phyloP scores from a whole-genome alignment of 108 stramenopile species.

The Thalassiosira profunda region DNA sequence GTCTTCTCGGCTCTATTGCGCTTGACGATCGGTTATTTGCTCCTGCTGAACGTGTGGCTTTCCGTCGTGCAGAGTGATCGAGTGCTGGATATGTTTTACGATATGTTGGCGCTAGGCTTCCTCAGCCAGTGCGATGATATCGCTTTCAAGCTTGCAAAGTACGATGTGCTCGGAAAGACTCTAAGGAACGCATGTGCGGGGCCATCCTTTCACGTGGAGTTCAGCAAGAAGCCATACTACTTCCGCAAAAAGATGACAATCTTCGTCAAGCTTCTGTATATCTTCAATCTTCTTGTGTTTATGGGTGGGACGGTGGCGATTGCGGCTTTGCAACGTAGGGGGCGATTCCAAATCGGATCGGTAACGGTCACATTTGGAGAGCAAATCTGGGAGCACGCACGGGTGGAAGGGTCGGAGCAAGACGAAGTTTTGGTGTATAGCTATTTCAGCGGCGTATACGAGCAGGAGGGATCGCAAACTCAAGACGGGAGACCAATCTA shows the following conservation, averaged over 20 bases:
- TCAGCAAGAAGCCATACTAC: slow-evolving; percentile 14
- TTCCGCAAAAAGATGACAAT: slow-evolving; percentile 17
- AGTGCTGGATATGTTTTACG: slow-evolving; percentile 25
- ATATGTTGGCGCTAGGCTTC: slow-evolving; percentile 17
- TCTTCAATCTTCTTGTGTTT: slow-evolving; percentile 20
- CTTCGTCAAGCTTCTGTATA: slow-evolving; percentile 21
- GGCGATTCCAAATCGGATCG: slow-evolving; percentile 2
- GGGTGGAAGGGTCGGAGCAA: too few species aligned
- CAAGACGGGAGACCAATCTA: neutral
- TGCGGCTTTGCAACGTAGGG: slow-evolving; percentile 3
- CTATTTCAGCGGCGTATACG: neutral
- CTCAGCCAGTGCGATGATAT: slow-evolving; percentile 17
- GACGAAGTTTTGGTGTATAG: too few species aligned
- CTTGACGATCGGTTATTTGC: slow-evolving; percentile 13
- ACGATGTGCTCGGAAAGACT: slow-evolving; percentile 20
- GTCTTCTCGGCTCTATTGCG: slow-evolving; percentile 5
- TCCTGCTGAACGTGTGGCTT: slow-evolving; percentile 17
- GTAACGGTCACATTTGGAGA: slow-evolving; percentile 19
- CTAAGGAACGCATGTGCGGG: too few species aligned
- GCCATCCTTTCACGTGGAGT: slow-evolving; percentile 23
- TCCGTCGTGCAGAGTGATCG: slow-evolving; percentile 9
- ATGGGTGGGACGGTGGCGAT: slow-evolving; percentile 19
- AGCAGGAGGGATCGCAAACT: neutral
- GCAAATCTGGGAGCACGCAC: slow-evolving; percentile 31
- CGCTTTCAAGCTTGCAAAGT: slow-evolving; percentile 7